Evolutionary conservation across 176 grass and related monocot genomes (phyloP).

Genomic region (Thinopyrum elongatum): DNA sequence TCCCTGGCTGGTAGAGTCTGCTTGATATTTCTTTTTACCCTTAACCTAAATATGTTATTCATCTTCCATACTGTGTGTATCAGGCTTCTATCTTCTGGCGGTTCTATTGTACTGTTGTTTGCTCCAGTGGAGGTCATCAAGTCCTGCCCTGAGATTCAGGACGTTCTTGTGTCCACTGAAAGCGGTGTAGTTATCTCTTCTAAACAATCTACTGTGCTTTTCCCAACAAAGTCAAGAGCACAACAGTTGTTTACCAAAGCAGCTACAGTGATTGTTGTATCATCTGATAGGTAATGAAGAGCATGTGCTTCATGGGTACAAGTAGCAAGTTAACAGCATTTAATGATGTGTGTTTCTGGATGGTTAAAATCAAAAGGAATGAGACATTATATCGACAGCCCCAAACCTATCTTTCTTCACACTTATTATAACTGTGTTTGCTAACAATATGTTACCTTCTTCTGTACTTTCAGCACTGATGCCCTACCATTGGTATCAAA

Average conservation of each 20-base stretch:
- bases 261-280: slow-evolving; percentile 48
- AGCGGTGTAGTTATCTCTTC: slow-evolving; percentile 57
- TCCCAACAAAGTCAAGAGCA: slow-evolving; percentile 38
- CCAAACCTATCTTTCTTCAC: too few relatives aligned
- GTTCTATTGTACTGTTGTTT: slow-evolving; percentile 59
- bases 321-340: neutral
- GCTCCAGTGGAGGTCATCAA: slow-evolving; percentile 60
- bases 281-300: slow-evolving; percentile 72
- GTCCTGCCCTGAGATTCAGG: slow-evolving; percentile 43
- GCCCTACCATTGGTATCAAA: slow-evolving; percentile 56
- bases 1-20: slow-evolving; percentile 65
- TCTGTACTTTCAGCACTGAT: slow-evolving; percentile 58
- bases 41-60: slow-evolving; percentile 10
- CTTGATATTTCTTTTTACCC: neutral
- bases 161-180: slow-evolving; percentile 51
- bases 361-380: slow-evolving; percentile 21
- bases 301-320: neutral
- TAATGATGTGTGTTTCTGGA: neutral
- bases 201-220: slow-evolving; percentile 53
- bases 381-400: neutral
- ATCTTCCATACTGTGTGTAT: slow-evolving; percentile 31
- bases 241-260: slow-evolving; percentile 44
- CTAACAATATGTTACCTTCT: neutral
- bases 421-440: too few relatives aligned
- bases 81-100: slow-evolving; percentile 58